A percentile compares a stretch with the other conserved stretches of the same genome.
Evolutionary conservation across 805 yeast genomes (phyloP).

Genomic region (Saturnispora sanitii): DNA sequence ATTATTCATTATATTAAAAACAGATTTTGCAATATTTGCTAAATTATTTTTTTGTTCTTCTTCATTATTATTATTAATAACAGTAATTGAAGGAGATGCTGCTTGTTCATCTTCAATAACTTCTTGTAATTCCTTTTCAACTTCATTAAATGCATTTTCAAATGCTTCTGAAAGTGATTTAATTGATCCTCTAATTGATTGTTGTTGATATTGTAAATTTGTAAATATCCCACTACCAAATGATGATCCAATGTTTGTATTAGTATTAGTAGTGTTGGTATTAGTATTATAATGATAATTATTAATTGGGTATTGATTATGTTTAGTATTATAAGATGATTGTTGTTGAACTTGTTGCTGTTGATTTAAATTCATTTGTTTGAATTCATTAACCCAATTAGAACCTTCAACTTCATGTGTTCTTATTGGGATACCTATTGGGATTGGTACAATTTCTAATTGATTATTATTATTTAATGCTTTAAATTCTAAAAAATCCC

Average conservation of each 20-base stretch:
- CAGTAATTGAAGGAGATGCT: background rate
- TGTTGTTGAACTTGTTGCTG: background rate
- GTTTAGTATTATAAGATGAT: no score
- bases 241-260: background rate
- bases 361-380: slow-evolving; percentile 3
- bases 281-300: background rate
- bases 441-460: background rate
- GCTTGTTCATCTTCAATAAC: slow-evolving; percentile 9
- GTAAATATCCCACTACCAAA: slow-evolving; percentile 1
- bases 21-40: slow-evolving; percentile 32
- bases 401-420: background rate
- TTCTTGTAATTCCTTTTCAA: slow-evolving; percentile 19
- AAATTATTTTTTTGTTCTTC: slow-evolving; percentile 28
- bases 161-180: slow-evolving; percentile 11
- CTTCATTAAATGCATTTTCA: slow-evolving; percentile 22
- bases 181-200: background rate
- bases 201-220: background rate
- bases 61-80: no score
- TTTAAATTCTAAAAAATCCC: background rate
- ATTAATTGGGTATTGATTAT: background rate
- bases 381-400: slow-evolving; percentile 6
- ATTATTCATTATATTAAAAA: slow-evolving; percentile 30
- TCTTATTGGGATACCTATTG: background rate
- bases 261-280: background rate
- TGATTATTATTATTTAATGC: background rate